phyloP scores from a whole-genome alignment of 2,329 filamentous ascomycete genomes.

The Paraconiothyrium brasiliense region DNA sequence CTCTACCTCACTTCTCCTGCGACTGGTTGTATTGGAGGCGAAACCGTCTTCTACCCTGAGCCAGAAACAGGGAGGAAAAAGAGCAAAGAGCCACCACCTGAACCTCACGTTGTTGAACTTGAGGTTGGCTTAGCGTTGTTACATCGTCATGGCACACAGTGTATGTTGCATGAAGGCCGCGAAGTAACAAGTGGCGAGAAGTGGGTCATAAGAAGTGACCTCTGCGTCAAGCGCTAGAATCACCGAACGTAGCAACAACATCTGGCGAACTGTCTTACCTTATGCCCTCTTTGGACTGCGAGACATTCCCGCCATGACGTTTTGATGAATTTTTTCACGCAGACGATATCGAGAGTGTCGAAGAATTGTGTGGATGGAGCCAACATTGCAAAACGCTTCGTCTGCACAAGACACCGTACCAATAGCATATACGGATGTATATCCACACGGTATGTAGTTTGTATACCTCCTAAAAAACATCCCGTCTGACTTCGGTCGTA shows the following conservation, averaged over 20 bases:
- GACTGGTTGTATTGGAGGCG: slow-evolving; percentile 82
- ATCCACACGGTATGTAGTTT: too few species aligned
- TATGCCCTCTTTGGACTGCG: too few species aligned
- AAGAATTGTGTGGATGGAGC: too few species aligned
- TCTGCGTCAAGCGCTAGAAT: slow-evolving; percentile 69
- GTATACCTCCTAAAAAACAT: not conserved
- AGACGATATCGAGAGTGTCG: too few species aligned
- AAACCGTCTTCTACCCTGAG: slow-evolving; percentile 90
- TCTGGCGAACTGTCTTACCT: too few species aligned
- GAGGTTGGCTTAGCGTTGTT: slow-evolving; percentile 88
- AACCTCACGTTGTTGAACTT: slow-evolving; percentile 75
- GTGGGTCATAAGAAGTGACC: slow-evolving; percentile 87
- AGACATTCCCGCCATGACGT: too few species aligned
- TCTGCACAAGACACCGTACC: too few species aligned
- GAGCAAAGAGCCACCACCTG: slow-evolving; percentile 52
- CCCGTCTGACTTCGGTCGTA: not conserved
- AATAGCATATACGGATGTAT: not conserved
- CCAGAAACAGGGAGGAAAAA: slow-evolving; percentile 56
- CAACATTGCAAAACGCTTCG: too few species aligned
- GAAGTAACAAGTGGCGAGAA: slow-evolving; percentile 85
- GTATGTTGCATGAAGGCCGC: slow-evolving; percentile 86
- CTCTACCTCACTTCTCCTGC: slow-evolving; percentile 82
- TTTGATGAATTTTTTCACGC: too few species aligned
- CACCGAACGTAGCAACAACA: slow-evolving; percentile 9
- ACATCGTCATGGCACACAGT: slow-evolving; percentile 89